These are phyloP conservation scores for Phyllosticta paracitricarpa DNA, from an alignment of 2,329 filamentous ascomycete genomes.

Conservation along the genomic window DNA sequence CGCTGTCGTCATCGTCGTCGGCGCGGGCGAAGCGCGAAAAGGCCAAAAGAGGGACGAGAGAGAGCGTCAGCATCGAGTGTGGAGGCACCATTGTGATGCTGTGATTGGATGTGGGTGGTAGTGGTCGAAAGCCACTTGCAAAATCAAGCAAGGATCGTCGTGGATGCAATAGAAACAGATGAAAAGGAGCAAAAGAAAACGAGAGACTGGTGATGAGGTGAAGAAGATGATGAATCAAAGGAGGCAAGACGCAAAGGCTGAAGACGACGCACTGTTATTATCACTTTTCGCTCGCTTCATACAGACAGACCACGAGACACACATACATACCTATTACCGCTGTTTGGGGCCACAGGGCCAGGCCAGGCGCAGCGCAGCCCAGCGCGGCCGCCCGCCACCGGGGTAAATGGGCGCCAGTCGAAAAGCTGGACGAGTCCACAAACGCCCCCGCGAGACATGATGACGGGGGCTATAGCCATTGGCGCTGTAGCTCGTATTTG, in stretches of 20 bases:
- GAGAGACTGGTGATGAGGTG: neutral
- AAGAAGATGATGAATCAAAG: neutral
- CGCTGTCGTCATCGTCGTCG: neutral
- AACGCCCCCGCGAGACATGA: neutral
- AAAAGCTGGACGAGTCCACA: neutral
- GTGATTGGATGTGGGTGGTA: neutral
- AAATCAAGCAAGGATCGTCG: neutral
- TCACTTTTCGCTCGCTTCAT: neutral
- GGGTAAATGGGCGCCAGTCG: too few species aligned
- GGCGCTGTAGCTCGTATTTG: neutral
- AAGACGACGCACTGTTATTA: neutral
- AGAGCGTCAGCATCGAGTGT: neutral
- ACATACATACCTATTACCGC: too few species aligned
- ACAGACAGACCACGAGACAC: neutral
- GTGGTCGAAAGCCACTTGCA: neutral
- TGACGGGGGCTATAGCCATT: neutral
- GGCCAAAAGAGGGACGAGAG: neutral
- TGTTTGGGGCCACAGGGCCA: too few species aligned
- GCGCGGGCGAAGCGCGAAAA: neutral
- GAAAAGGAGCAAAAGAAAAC: neutral
- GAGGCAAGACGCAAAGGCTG: neutral
- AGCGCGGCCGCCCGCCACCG: neutral
- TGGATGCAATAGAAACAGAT: neutral
- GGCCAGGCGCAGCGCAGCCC: neutral
- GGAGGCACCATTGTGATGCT: neutral